Conservation (phyloP, 768 basidiomycete genomes). For the Suillus fuscotomentosus region DNA sequence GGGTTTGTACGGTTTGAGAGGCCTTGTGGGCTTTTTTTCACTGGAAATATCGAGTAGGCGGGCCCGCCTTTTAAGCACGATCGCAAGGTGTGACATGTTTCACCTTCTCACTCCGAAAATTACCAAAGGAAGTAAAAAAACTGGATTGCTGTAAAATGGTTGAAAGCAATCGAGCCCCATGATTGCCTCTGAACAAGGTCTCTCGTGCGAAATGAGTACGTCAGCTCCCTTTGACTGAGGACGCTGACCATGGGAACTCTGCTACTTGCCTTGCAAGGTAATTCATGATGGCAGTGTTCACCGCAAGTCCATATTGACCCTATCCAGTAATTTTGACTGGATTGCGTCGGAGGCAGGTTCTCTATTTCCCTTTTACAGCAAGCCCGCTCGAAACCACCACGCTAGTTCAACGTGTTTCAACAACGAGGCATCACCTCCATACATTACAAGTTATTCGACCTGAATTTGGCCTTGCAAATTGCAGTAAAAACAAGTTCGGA, state of each 20-base stretch:
- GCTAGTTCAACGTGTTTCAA: neutral
- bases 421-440: neutral
- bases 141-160: constrained; percentile 18
- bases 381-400: neutral
- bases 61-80: constrained; percentile 25
- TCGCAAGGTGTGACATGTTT: constrained; percentile 16
- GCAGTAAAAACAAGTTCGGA: neutral
- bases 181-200: constrained; percentile 27
- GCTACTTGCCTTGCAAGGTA: constrained; percentile 22
- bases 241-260: neutral
- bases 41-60: constrained; percentile 14
- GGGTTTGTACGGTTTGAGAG: neutral
- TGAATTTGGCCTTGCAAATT: neutral
- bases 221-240: constrained; percentile 23
- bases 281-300: constrained; percentile 21
- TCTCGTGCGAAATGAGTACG: constrained; percentile 28
- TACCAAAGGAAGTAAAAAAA: constrained; percentile 26
- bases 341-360: constrained; percentile 19
- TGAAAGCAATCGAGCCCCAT: constrained; percentile 10
- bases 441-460: neutral
- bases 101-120: constrained; percentile 17
- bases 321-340: constrained; percentile 16
- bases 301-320: constrained; percentile 9
- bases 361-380: constrained; percentile 22
- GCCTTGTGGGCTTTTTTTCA: constrained; percentile 9